Evolutionary conservation across 2,329 filamentous ascomycete genomes (phyloP).

Genomic region (Diaporthe batatas): DNA sequence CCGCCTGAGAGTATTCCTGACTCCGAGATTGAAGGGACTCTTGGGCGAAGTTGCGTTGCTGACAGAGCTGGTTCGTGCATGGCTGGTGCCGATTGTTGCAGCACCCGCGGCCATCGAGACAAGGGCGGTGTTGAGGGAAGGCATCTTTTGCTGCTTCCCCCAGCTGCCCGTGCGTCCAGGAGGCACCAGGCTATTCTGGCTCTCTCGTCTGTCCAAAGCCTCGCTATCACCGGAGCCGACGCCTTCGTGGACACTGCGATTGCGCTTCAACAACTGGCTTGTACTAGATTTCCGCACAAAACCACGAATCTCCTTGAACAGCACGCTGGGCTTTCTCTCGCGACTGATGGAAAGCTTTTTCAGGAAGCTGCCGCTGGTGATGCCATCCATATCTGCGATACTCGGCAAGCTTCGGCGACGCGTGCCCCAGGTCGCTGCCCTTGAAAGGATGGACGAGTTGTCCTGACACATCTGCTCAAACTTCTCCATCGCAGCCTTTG

Average conservation of each 20-base stretch:
- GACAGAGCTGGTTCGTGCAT: slow-evolving; percentile 72
- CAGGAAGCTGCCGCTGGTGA: slow-evolving; percentile 71
- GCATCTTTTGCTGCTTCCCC: slow-evolving; percentile 63
- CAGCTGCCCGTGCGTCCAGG: slow-evolving; percentile 66
- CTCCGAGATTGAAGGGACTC: slow-evolving; percentile 61
- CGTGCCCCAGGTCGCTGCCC: slow-evolving; percentile 79
- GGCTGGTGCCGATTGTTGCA: slow-evolving; percentile 68
- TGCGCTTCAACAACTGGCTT: slow-evolving; percentile 60
- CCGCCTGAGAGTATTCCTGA: slow-evolving; percentile 65
- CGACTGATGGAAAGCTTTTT: slow-evolving; percentile 72
- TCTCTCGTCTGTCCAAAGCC: slow-evolving; percentile 53
- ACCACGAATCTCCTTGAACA: slow-evolving; percentile 66
- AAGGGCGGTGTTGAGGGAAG: slow-evolving; percentile 71
- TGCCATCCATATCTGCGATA: slow-evolving; percentile 68
- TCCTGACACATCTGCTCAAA: slow-evolving; percentile 67
- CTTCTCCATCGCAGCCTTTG: slow-evolving; percentile 66
- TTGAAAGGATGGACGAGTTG: slow-evolving; percentile 70
- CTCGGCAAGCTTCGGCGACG: slow-evolving; percentile 74
- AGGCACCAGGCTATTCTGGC: slow-evolving; percentile 64
- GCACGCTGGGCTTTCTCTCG: slow-evolving; percentile 65
- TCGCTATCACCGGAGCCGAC: slow-evolving; percentile 48
- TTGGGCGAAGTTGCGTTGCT: slow-evolving; percentile 68
- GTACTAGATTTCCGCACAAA: slow-evolving; percentile 65
- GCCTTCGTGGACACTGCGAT: slow-evolving; percentile 58
- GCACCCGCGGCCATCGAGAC: slow-evolving; percentile 67